Conservation (phyloP, 1,139 yeast species). For the Hansenula lynferdii region DNA sequence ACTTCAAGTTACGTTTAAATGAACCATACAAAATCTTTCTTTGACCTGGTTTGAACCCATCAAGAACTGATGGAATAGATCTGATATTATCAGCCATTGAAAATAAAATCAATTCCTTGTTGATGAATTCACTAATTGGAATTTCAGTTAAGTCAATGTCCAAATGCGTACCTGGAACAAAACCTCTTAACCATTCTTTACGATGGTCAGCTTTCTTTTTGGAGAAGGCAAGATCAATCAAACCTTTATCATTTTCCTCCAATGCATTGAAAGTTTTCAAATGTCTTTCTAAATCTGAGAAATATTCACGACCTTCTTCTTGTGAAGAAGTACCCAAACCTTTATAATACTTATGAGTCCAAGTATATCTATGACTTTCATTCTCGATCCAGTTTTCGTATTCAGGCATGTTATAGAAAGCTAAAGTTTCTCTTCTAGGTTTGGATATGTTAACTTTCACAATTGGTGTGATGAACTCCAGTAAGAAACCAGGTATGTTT, state of each 20-base stretch:
- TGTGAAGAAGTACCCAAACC: conserved; percentile 94
- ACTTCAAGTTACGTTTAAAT: conserved; percentile 71
- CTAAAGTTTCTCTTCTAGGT: conserved; percentile 57
- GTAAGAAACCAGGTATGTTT: conserved; percentile 84
- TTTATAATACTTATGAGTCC: conserved; percentile 95
- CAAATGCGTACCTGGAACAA: conserved; percentile 86
- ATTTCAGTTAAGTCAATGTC: conserved; percentile 76
- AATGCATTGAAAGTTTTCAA: conserved; percentile 81
- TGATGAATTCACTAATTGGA: conserved; percentile 91
- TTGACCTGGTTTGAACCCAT: conserved; percentile 97
- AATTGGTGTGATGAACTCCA: conserved; percentile 96
- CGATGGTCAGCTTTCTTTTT: conserved; percentile 96
- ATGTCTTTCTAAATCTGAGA: conserved; percentile 80
- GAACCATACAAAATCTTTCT: conserved; percentile 89
- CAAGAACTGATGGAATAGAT: conserved; percentile 91
- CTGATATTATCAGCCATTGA: conserved; percentile 97
- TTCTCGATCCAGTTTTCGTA: conserved; percentile 90
- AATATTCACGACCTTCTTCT: conserved; percentile 84
- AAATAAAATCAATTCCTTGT: conserved; percentile 89
- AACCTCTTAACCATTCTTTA: conserved; percentile 92
- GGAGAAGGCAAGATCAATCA: conserved; percentile 90
- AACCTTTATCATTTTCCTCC: conserved; percentile 73
- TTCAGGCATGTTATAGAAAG: conserved; percentile 95
- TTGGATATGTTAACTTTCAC: conserved; percentile 79
- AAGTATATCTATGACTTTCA: conserved; percentile 70